Percentiles rank a stretch among this genome's conserved stretches.
Conservation (phyloP, 2,329 filamentous ascomycete species). For the Podosphaera leucotricha region DNA sequence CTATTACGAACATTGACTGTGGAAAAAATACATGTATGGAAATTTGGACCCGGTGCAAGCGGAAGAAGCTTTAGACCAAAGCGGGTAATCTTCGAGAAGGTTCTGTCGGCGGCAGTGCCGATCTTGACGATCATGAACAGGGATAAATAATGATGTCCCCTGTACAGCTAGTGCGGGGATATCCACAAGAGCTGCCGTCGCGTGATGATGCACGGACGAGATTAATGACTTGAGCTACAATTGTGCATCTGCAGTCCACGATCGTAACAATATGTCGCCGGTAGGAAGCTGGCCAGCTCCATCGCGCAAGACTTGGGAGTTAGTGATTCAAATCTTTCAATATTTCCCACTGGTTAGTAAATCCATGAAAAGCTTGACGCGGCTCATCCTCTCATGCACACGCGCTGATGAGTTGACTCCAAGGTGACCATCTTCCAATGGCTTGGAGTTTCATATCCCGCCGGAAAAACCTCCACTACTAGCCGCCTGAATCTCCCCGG, state of each 20-base stretch:
- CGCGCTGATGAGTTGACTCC: neutral
- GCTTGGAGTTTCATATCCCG: constrained; percentile 54
- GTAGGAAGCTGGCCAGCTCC: neutral
- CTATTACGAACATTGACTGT: too few species aligned
- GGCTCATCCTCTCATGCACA: too few species aligned
- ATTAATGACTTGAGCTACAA: neutral
- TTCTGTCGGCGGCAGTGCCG: too few species aligned
- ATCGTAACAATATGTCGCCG: neutral
- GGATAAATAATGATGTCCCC: too few species aligned
- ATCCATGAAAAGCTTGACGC: neutral
- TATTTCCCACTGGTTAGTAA: constrained; percentile 21
- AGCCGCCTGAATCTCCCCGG: constrained; percentile 72
- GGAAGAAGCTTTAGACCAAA: too few species aligned
- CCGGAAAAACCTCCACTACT: constrained; percentile 68
- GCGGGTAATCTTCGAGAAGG: too few species aligned
- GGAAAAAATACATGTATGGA: too few species aligned
- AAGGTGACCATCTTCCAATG: constrained; percentile 56
- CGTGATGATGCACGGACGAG: neutral
- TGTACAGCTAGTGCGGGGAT: too few species aligned
- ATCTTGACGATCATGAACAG: too few species aligned
- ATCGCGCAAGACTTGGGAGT: neutral
- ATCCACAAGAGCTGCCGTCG: too few species aligned
- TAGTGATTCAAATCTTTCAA: constrained; percentile 27
- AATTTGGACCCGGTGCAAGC: too few species aligned
- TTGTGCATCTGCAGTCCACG: neutral